Evolutionary conservation across 441 rosid species (phyloP).

Genomic region (Isatis lusitanica): DNA sequence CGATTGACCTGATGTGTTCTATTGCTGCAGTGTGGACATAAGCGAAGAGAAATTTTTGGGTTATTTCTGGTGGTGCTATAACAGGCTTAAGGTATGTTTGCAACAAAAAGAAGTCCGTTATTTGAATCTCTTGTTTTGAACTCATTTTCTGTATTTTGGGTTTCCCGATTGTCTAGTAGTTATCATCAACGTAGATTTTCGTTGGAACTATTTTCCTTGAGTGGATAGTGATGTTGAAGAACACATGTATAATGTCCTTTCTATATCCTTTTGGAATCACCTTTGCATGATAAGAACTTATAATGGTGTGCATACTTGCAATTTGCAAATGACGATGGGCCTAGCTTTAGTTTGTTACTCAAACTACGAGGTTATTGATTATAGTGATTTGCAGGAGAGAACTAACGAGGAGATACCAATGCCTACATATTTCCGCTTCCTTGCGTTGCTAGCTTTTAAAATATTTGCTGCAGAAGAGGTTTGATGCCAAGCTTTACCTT

Average conservation of each 20-base stretch:
- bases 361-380: slow-evolving; percentile 3
- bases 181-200: not conserved
- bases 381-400: slow-evolving; percentile 59
- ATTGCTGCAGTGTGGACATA: slow-evolving; percentile 68
- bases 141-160: not conserved
- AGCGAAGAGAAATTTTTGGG: slow-evolving; percentile 83
- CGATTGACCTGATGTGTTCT: slow-evolving; percentile 25
- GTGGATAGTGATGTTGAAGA: not conserved
- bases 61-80: slow-evolving; percentile 99
- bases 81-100: slow-evolving; percentile 73
- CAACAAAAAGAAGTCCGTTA: not conserved
- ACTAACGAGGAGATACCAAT: slow-evolving; percentile 73
- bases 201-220: not conserved
- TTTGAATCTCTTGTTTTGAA: not conserved
- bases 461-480: slow-evolving; percentile 94
- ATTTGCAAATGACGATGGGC: slow-evolving; percentile 3
- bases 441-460: slow-evolving; percentile 88
- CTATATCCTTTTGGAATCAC: not conserved
- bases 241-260: not conserved
- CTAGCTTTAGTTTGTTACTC: slow-evolving; percentile 9
- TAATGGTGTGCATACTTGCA: slow-evolving; percentile 4
- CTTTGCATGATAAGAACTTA: slow-evolving; percentile 1
- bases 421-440: slow-evolving; percentile 92
- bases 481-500: slow-evolving; percentile 21
- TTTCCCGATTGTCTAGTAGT: not conserved